A percentile compares a stretch with the other conserved stretches of the same genome.
phyloP scores from a whole-genome alignment of 371 early-diverging fungal genomes.

The Dinochytrium kinnereticum region DNA sequence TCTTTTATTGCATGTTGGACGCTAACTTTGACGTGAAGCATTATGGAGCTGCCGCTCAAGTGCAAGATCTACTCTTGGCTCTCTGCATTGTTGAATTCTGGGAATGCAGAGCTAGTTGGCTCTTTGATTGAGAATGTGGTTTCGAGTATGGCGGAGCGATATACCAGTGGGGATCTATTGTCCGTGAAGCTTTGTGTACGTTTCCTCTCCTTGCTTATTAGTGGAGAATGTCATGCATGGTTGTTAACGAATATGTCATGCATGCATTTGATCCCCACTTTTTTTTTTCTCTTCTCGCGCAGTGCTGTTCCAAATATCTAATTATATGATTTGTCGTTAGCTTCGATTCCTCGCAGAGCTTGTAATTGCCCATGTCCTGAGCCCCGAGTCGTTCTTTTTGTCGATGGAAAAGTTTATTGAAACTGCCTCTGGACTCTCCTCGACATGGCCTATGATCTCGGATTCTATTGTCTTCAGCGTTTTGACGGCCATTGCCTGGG shows the following conservation, averaged over 20 bases:
- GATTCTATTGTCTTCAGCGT: constrained; percentile 78
- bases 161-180: constrained; percentile 63
- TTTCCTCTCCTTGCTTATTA: too few relatives aligned
- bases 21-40: constrained; percentile 53
- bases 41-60: constrained; percentile 79
- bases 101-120: constrained; percentile 58
- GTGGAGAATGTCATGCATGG: too few relatives aligned
- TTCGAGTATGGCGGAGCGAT: constrained; percentile 57
- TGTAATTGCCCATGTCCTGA: constrained; percentile 77
- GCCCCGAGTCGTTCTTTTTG: constrained; percentile 65
- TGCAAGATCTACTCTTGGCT: constrained; percentile 79
- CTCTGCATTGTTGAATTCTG: constrained; percentile 74
- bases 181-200: constrained; percentile 71
- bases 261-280: too few relatives aligned
- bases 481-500: constrained; percentile 80
- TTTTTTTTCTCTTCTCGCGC: too few relatives aligned
- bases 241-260: too few relatives aligned
- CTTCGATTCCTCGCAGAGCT: constrained; percentile 83
- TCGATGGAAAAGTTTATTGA: constrained; percentile 43
- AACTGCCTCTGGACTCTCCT: constrained; percentile 64
- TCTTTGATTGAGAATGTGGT: constrained; percentile 62
- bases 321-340: constrained; percentile 21
- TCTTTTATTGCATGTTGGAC: too few relatives aligned
- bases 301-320: neutral
- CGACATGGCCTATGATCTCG: constrained; percentile 62